Evolutionary conservation across 371 early-diverging fungal genomes (phyloP), one percentile per base, ranked within the genome.

Genomic region (Dichotomocladium elegans): DNA sequence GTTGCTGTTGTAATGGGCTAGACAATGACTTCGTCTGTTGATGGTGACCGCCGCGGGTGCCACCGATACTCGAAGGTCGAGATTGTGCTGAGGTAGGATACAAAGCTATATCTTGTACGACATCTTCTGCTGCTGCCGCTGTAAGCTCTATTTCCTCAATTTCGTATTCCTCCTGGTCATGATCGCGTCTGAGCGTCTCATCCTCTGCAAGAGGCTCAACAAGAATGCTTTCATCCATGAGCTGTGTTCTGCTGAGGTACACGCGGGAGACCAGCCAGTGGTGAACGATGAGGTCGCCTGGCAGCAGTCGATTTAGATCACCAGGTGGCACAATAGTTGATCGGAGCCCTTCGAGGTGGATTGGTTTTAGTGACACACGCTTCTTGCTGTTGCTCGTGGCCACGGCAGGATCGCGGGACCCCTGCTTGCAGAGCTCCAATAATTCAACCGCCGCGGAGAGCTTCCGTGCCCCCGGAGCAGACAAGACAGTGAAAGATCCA

Each of bases 211-310:
- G 59, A 2, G 85, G 80, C 51, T 85, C 82, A 4, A 82, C 78
- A 41, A 80, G 80, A 2, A 74, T 64, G 58, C 85, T 85, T 58
- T 82, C 82, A 21, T 79, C 74, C 42, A 82, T 74, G 24, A 88
- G 60, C 45, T 86, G 86, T 33, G 74, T 74, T 42, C 74, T 79
- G 37, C 74, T 76, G 19, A 83, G 73, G 61, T 80, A 88, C 7
- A 81, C 84, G 28, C 88, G 81, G n/a, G 88, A 85, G 4, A 86
- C 70, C 3, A 88, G 55, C 87, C 87, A 88, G 55, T 88, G 88
- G 11, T 81, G 77, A 0, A 82, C 63, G 4, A 69, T 54, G 9
- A 64, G 53, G 46, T 88, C 81, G 17, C 82, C 84, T 25, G 68
- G 57, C n/a, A 79, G 79, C n/a, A 86, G 64, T 12, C 72, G 59